Percentiles rank a stretch among this genome's conserved stretches.
phyloP scores from a whole-genome alignment of 2,329 filamentous ascomycete species.

The Zalaria sp. region DNA sequence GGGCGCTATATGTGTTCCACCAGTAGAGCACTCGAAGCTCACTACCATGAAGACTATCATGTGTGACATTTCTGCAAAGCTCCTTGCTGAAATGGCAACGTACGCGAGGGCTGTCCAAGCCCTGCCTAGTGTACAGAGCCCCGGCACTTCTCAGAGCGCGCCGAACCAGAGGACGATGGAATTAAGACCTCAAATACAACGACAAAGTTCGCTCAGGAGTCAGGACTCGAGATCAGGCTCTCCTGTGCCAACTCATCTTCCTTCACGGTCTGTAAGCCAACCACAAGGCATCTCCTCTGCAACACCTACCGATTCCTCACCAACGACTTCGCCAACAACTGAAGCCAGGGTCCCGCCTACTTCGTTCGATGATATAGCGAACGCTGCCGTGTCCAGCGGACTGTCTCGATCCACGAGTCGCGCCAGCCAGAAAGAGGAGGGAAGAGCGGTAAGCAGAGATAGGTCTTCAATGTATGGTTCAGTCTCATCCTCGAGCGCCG shows the following conservation, averaged over 20 bases:
- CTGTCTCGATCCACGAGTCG: conserved; percentile 22
- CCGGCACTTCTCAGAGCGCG: conserved; percentile 34
- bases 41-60: conserved; percentile 47
- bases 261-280: background rate
- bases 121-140: conserved; percentile 60
- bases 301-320: conserved; percentile 31
- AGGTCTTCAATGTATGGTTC: conserved; percentile 47
- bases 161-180: background rate
- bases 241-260: background rate
- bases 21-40: conserved; percentile 50
- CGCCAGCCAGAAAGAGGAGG: conserved; percentile 10
- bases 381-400: conserved; percentile 24
- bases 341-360: conserved; percentile 26
- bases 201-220: conserved; percentile 13
- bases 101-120: conserved; percentile 34
- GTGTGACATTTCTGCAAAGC: conserved; percentile 28
- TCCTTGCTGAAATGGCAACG: conserved; percentile 32
- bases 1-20: conserved; percentile 58
- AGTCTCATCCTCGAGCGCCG: conserved; percentile 50
- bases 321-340: conserved; percentile 7
- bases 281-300: background rate
- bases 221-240: background rate
- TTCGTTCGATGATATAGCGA: conserved; percentile 39
- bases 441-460: conserved; percentile 32
- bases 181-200: conserved; percentile 16